Percentiles rank a stretch among this genome's conserved stretches.
These are phyloP conservation scores for Trametes coccinea DNA, from an alignment of 768 basidiomycete genomes.

Conservation along the genomic window DNA sequence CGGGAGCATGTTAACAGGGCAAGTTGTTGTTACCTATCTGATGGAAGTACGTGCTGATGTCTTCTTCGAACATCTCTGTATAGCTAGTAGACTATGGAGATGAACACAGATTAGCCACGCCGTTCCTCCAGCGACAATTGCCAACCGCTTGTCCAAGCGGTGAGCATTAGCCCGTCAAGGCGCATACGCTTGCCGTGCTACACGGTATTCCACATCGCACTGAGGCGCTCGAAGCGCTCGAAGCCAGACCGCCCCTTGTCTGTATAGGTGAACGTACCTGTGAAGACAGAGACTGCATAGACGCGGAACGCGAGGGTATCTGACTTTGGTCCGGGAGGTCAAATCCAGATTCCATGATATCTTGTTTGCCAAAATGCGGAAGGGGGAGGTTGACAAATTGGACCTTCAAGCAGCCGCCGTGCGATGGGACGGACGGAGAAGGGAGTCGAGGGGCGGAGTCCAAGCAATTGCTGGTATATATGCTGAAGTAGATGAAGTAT, in stretches of 20 bases:
- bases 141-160: background rate
- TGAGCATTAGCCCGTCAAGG: no score
- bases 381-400: no score
- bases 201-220: no score
- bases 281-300: background rate
- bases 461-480: no score
- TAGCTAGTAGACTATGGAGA: background rate
- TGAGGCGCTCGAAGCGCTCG: no score
- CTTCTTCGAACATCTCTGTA: background rate
- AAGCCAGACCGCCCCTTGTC: no score
- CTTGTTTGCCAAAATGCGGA: no score
- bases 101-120: background rate
- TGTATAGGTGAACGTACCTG: background rate
- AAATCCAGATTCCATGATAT: background rate
- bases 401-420: no score
- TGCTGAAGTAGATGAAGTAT: background rate
- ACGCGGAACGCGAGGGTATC: background rate
- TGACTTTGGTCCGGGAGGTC: background rate
- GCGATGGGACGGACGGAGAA: no score
- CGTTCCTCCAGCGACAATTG: no score
- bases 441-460: no score
- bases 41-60: background rate
- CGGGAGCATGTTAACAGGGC: background rate
- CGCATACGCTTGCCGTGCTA: background rate
- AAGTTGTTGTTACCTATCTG: background rate